Evolutionary conservation across 1,139 yeast genomes (phyloP), one percentile per base, ranked within the genome.

Genomic region (Taphrina communis): DNA sequence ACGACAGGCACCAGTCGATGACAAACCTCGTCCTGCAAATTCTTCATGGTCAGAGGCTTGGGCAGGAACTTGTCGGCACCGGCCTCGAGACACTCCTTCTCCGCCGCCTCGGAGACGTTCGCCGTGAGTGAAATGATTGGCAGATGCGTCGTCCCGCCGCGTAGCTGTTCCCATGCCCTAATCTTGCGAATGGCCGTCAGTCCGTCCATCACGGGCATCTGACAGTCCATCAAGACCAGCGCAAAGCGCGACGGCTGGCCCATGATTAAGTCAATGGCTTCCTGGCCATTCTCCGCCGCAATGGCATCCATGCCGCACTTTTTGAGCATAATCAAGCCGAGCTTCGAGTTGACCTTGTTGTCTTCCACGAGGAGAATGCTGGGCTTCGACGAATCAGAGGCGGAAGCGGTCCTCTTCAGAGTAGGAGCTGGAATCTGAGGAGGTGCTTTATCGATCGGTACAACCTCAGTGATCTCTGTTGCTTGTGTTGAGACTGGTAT

Each of bases 121-220:
- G 97, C 98, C 0, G 98, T 94, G 71, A 94, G 81, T 0, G 98
- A 98, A 65, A 94, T 92, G 70, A 94, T 92, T 0, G 97, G 97
- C 36, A 85, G 84, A 0, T 80, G 80, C 76, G 85, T 92, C 12
- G 12, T 17, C 9, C 53, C 67, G 17, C 41, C 44, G 11, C 53
- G 42, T 17, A 14, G 9, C 36, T 35, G 35, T 3, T 85, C 83
- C 69, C 90, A 79, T 65, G 88, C 86, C 65, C 97, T 82, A 56
- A 94, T 89, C 76, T 84, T 81, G 73, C 82, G 84, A 0, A 97
- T 91, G 0, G 98, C 97, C 42, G 86, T 82, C 57, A 93, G 79
- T 1, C 99, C 99, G 77, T 92, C 96, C 73, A 90, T 83, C 73
- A 85, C 87, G 1, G 98, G 99, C 99, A 94, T 94, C 78, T 92